These are phyloP conservation scores for Cryptococcus hybrid DNA, from an alignment of 1,284 basidiomycete genomes.

Conservation along the genomic window DNA sequence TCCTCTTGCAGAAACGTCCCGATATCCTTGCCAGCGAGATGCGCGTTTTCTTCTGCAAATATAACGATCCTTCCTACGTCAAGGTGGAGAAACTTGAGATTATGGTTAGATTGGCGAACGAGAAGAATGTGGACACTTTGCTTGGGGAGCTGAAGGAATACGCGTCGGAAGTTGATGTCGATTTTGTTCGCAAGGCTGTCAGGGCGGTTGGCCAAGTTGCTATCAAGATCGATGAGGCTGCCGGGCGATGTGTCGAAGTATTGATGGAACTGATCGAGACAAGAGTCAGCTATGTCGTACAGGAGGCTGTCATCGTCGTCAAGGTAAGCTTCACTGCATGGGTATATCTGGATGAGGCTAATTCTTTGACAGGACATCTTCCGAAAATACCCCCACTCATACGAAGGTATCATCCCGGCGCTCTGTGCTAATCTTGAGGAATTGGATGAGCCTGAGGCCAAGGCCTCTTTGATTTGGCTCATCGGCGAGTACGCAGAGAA, in stretches of 20 bases:
- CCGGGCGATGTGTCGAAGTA: slow-evolving; percentile 85
- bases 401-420: slow-evolving; percentile 90
- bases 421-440: slow-evolving; percentile 90
- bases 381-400: slow-evolving; percentile 92
- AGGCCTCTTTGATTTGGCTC: slow-evolving; percentile 98
- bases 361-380: slow-evolving; percentile 69
- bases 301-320: slow-evolving; percentile 95
- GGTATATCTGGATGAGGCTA: background rate
- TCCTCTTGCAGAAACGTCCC: slow-evolving; percentile 93
- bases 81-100: slow-evolving; percentile 98
- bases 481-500: slow-evolving; percentile 94
- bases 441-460: slow-evolving; percentile 93
- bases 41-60: slow-evolving; percentile 99
- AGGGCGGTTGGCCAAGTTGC: slow-evolving; percentile 93
- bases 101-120: slow-evolving; percentile 91
- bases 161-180: slow-evolving; percentile 95
- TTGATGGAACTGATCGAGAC: slow-evolving; percentile 87
- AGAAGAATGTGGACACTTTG: slow-evolving; percentile 87
- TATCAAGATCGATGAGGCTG: slow-evolving; percentile 90
- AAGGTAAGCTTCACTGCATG: slow-evolving; percentile 53
- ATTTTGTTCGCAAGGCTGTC: slow-evolving; percentile 97
- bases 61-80: slow-evolving; percentile 99
- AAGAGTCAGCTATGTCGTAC: slow-evolving; percentile 94
- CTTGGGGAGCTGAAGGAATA: slow-evolving; percentile 93
- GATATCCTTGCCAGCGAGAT: slow-evolving; percentile 94